Conservation (phyloP, 78 protist genomes). For the Dictyostelium intermedium region DNA sequence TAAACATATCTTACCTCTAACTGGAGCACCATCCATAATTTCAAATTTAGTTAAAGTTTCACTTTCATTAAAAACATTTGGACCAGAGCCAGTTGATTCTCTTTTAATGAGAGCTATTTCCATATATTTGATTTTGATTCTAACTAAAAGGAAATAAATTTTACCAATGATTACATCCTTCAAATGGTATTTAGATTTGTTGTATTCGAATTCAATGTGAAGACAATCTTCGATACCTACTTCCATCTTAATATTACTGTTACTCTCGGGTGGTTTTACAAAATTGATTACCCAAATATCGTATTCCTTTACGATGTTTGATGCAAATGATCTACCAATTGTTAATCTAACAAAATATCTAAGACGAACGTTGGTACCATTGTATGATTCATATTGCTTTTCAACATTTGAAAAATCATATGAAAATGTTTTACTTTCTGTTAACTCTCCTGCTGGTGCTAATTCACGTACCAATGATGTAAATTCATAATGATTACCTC, state of each 20-base stretch:
- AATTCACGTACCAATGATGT: constrained; percentile 89
- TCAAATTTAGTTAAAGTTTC: constrained; percentile 97
- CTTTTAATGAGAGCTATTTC: constrained; percentile 94
- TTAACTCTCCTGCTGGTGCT: constrained; percentile 91
- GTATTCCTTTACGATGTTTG: constrained; percentile 83
- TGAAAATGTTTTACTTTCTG: neutral
- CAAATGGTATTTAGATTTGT: constrained; percentile 91
- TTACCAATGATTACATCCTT: constrained; percentile 96
- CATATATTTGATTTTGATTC: constrained; percentile 93
- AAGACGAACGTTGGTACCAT: constrained; percentile 96
- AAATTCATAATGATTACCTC: constrained; percentile 89
- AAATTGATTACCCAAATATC: constrained; percentile 93
- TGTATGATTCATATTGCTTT: constrained; percentile 94
- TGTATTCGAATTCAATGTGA: constrained; percentile 99
- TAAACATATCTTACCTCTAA: constrained; percentile 86
- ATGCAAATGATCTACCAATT: constrained; percentile 68
- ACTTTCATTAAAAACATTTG: constrained; percentile 82
- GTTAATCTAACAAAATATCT: constrained; percentile 93
- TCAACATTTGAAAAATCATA: constrained; percentile 88
- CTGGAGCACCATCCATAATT: constrained; percentile 99
- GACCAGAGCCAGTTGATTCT: constrained; percentile 93
- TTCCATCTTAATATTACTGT: constrained; percentile 95
- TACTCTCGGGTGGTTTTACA: constrained; percentile 80
- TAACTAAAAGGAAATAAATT: constrained; percentile 92
- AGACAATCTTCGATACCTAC: constrained; percentile 98